Conservation (phyloP, 345 rosid genomes). For the Pugionium dolabratum region DNA sequence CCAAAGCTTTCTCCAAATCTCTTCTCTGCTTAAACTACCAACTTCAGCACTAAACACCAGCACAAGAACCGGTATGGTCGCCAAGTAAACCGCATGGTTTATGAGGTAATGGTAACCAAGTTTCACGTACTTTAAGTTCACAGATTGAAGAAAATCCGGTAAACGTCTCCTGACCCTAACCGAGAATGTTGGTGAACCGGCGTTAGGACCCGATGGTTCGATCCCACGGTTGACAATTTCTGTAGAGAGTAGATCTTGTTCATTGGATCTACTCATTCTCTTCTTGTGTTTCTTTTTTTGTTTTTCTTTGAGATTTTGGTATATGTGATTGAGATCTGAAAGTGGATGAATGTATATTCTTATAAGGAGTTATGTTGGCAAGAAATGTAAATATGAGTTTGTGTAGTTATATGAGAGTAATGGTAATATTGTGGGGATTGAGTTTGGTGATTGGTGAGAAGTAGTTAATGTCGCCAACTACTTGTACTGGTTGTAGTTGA, state of each 20-base stretch:
- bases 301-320: background rate
- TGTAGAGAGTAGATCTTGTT: slow-evolving; percentile 81
- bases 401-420: slow-evolving; percentile 35
- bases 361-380: slow-evolving; percentile 28
- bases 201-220: slow-evolving; percentile 85
- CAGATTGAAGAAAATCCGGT: slow-evolving; percentile 94
- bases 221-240: slow-evolving; percentile 94
- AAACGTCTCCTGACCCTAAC: slow-evolving; percentile 86
- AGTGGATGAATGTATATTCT: slow-evolving; percentile 8
- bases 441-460: slow-evolving; percentile 46
- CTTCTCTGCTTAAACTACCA: slow-evolving; percentile 79
- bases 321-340: slow-evolving; percentile 19
- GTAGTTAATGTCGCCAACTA: slow-evolving; percentile 67
- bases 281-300: background rate
- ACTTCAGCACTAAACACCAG: slow-evolving; percentile 85
- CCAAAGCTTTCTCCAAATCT: slow-evolving; percentile 85
- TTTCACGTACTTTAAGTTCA: slow-evolving; percentile 89
- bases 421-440: slow-evolving; percentile 32
- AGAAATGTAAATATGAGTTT: slow-evolving; percentile 29
- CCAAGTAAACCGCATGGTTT: slow-evolving; percentile 88
- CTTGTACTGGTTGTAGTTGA: slow-evolving; percentile 57
- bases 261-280: slow-evolving; percentile 47
- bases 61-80: slow-evolving; percentile 77
- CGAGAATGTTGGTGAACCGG: slow-evolving; percentile 83
- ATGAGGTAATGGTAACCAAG: slow-evolving; percentile 95